Evolutionary conservation across 495 filamentous ascomycete genomes (phyloP), one percentile per base, ranked within the genome.

Genomic region (Penicillium malachiteum): DNA sequence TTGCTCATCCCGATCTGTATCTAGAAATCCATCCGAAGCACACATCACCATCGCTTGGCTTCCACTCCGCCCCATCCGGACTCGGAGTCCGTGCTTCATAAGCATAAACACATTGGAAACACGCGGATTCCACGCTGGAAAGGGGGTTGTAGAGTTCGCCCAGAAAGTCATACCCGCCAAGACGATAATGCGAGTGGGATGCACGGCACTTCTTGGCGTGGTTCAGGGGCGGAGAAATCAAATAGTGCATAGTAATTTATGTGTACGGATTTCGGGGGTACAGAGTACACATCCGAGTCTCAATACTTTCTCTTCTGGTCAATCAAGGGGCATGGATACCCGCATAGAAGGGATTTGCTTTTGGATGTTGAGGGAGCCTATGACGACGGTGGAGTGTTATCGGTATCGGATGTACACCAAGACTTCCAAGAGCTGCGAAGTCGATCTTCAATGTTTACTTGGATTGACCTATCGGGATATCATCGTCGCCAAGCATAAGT

Each of bases 121-220:
- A 26, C 34, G 34, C 12, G 5, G 34, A 37, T 10, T 37, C 34
- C 34, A 37, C 34, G 34, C 34, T 26, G 21, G 21, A 37, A 9
- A 37, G 34, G 9, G 34, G 9, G 12, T 1, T 10, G 31, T 18
- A 46, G 30, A 13, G 45, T 54, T 11, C 48, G 56, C 30, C 55
- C 59, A 54, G 42, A 46, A 54, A 8, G 13, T 21, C 44, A 56
- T 60, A 49, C 14, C 37, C 32, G 65, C 65, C 65, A 68, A 71
- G 66, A 63, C 58, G 50, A 69, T 71, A 65, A 68, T 65, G 44
- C 47, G 56, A 52, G 55, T 57, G 61, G 64, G 60, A 73, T 71
- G 70, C 68, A 71, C 62, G 64, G 66, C 55, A 56, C 37, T 50
- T 61, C 66, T 73, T 71, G 70, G 70, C 70, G 58, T 18, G 48